Conservation (phyloP, 2,329 filamentous ascomycete species). For the Zymoseptoria passerinii region DNA sequence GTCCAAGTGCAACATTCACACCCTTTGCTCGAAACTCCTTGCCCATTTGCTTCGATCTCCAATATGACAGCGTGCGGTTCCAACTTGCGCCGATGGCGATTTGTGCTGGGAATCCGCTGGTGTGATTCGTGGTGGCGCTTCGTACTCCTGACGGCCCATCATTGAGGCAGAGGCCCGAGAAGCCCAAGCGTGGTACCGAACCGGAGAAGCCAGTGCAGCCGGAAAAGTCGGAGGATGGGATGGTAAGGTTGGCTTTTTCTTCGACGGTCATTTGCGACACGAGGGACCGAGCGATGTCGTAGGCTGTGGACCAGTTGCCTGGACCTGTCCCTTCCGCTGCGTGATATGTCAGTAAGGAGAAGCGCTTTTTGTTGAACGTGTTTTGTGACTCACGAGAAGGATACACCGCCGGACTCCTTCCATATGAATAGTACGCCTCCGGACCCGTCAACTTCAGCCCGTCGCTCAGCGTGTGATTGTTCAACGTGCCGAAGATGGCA, state of each 20-base stretch:
- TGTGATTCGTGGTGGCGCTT: conserved; percentile 47
- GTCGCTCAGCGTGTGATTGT: conserved; percentile 3
- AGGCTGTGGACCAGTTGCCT: conserved; percentile 32
- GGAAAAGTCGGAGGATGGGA: conserved; percentile 10
- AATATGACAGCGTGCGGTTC: conserved; percentile 28
- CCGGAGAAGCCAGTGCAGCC: conserved; percentile 48
- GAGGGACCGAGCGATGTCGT: conserved; percentile 33
- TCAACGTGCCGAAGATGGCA: conserved; percentile 4
- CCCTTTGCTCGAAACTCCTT: conserved; percentile 26
- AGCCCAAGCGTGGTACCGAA: conserved; percentile 31
- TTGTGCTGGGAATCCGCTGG: conserved; percentile 32
- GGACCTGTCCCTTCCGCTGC: conserved; percentile 14
- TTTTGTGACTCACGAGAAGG: conserved; percentile 17
- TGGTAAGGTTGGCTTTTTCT: conserved; percentile 36
- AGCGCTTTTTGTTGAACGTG: background rate
- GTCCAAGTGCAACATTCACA: conserved; percentile 25
- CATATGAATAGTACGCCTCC: conserved; percentile 25
- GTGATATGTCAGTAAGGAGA: background rate
- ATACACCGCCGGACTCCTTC: conserved; percentile 23
- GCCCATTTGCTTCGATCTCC: conserved; percentile 28
- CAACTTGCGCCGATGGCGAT: conserved; percentile 32
- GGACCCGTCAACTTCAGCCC: conserved; percentile 12
- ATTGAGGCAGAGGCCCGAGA: conserved; percentile 35
- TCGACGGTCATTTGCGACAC: conserved; percentile 31
- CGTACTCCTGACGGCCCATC: conserved; percentile 33